These are phyloP conservation scores for Sarocladium brachiariae DNA, from an alignment of 2,329 filamentous ascomycete genomes.

Conservation along the genomic window DNA sequence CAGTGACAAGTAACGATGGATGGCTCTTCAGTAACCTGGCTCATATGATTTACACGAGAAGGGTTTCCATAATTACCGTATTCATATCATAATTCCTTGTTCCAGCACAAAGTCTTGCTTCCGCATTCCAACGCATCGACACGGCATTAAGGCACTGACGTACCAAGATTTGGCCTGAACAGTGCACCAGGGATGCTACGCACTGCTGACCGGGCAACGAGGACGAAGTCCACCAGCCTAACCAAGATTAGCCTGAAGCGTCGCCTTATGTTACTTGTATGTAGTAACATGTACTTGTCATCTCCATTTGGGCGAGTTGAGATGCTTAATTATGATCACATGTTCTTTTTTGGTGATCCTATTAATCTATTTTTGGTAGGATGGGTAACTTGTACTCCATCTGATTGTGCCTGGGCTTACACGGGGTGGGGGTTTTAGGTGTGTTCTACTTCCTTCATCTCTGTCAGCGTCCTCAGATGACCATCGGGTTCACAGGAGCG, in stretches of 20 bases:
- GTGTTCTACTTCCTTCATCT: background rate
- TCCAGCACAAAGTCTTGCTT: background rate
- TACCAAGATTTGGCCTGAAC: no score
- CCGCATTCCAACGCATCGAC: background rate
- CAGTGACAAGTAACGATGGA: no score
- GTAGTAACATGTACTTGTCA: no score
- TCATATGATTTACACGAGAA: no score
- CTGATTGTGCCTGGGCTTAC: background rate
- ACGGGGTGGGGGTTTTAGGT: no score
- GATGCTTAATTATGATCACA: no score
- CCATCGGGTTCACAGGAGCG: conserved; percentile 61
- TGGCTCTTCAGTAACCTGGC: no score
- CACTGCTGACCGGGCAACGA: conserved; percentile 7
- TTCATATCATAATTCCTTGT: background rate
- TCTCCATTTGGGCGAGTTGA: no score
- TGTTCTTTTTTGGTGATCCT: no score
- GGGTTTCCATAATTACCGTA: no score
- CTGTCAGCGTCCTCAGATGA: background rate
- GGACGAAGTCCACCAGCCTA: background rate
- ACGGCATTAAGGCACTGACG: no score
- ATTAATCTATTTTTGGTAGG: background rate
- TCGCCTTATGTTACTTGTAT: background rate
- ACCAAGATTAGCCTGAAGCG: background rate
- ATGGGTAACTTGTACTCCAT: no score
- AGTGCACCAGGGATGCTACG: background rate